phyloP scores from a whole-genome alignment of 768 basidiomycete species.

The Holtermannia corniformis region DNA sequence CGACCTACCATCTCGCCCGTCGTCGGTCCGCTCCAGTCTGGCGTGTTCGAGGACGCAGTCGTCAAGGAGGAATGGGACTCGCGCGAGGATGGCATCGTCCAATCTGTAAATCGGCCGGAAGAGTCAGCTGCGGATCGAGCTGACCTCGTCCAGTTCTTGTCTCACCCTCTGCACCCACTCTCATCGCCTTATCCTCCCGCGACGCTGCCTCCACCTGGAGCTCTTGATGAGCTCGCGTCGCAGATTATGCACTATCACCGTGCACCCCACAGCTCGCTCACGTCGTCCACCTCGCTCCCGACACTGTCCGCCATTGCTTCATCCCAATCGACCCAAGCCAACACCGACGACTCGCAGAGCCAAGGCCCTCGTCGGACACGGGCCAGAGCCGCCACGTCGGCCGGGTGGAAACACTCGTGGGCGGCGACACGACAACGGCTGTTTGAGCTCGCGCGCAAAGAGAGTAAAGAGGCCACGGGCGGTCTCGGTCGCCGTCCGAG shows the following conservation, averaged over 20 bases:
- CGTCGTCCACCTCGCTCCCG: conserved; percentile 1
- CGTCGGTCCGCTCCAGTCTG: conserved; percentile 12
- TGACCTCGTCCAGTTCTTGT: conserved; percentile 18
- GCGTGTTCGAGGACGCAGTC: background rate
- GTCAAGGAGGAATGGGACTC: conserved; percentile 8
- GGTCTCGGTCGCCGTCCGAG: conserved; percentile 29
- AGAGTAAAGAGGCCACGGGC: conserved; percentile 22
- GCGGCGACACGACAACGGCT: conserved; percentile 21
- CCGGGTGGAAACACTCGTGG: conserved; percentile 29
- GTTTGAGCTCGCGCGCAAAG: conserved; percentile 27
- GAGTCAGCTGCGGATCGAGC: conserved; percentile 16
- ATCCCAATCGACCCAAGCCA: background rate
- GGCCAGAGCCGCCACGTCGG: too few relatives aligned
- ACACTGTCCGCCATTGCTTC: too few relatives aligned
- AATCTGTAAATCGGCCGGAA: too few relatives aligned
- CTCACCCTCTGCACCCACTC: conserved; percentile 19
- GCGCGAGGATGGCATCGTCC: conserved; percentile 28
- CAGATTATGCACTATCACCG: conserved; percentile 24
- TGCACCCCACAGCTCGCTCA: conserved; percentile 2
- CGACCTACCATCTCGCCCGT: conserved; percentile 25
- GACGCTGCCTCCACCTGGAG: conserved; percentile 27
- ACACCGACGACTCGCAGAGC: conserved; percentile 5
- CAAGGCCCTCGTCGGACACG: too few relatives aligned
- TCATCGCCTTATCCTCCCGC: conserved; percentile 29
- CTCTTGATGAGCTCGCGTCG: conserved; percentile 30